phyloP scores from a whole-genome alignment of 441 rosid genomes.

The Adansonia rubrostipa region DNA sequence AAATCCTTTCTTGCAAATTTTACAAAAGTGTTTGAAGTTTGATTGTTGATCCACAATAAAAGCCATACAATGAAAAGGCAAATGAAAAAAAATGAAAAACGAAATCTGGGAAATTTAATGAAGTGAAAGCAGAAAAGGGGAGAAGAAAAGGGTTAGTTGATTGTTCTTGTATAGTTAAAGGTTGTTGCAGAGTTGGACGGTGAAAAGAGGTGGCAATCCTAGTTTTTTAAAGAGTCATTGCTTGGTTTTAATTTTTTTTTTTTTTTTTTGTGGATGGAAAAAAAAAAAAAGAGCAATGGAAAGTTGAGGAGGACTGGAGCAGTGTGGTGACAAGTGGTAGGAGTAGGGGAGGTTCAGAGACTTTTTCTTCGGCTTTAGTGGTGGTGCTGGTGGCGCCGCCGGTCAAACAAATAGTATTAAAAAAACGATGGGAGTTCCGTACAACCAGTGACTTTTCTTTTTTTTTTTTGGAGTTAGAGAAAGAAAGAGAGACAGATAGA shows the following conservation, averaged over 20 bases:
- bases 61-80: slow-evolving; percentile 44
- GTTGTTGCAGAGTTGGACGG: slow-evolving; percentile 50
- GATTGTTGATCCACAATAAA: slow-evolving; percentile 56
- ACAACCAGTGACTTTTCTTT: slow-evolving; percentile 1
- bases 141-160: slow-evolving; percentile 30
- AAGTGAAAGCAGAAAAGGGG: slow-evolving; percentile 22
- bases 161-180: slow-evolving; percentile 49
- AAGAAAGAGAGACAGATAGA: slow-evolving; percentile 7
- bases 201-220: slow-evolving; percentile 44
- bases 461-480: slow-evolving; percentile 12
- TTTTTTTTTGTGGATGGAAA: slow-evolving; percentile 32
- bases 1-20: slow-evolving; percentile 76
- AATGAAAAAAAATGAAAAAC: neutral
- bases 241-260: neutral
- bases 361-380: slow-evolving; percentile 49
- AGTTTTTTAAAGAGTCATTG: slow-evolving; percentile 54
- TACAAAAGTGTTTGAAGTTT: slow-evolving; percentile 60
- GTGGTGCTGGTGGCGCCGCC: slow-evolving; percentile 50
- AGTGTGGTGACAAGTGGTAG: slow-evolving; percentile 63
- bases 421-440: slow-evolving; percentile 35
- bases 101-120: slow-evolving; percentile 11
- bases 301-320: neutral
- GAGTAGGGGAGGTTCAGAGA: slow-evolving; percentile 38
- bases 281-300: slow-evolving; percentile 6
- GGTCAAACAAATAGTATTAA: slow-evolving; percentile 29